Evolutionary conservation across 2,329 filamentous ascomycete genomes (phyloP), one percentile per base, ranked within the genome.

Genomic region (Ophiostoma fasciatum): DNA sequence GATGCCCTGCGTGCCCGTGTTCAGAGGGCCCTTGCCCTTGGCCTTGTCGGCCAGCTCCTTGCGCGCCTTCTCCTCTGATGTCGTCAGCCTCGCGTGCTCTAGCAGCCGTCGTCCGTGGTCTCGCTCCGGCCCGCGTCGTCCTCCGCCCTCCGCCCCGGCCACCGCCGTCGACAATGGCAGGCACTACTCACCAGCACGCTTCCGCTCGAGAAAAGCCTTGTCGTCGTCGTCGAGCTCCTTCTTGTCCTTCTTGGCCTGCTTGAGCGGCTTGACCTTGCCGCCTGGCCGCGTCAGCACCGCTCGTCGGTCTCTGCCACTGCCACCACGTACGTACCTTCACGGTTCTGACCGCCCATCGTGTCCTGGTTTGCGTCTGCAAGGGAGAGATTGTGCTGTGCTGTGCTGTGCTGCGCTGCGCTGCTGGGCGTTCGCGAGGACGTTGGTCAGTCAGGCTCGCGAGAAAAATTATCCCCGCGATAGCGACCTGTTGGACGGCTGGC

Each of bases 161-260:
- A n/a, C n/a, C n/a, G n/a, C n/a, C n/a, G n/a, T n/a, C n/a, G n/a
- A n/a, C n/a, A n/a, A n/a, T n/a, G n/a, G n/a, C n/a, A n/a, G n/a
- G n/a, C 9, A 14, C 9, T 13, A 32, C 77, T 48, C 66, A 93
- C 87, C 83, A 40, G 82, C 82, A 50, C 67, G 74, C 66, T 85
- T 79, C 76, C 85, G 93, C 58, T 80, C 74, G 52, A 75, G 78
- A 69, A 70, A 85, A 6, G 83, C 84, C 55, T 78, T 60, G 46
- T 94, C 85, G 30, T 93, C 84, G 0, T 94, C 85, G 55, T 94
- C 87, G 40, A 87, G 59, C 2, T 94, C 85, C 60, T 78, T 80
- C 54, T 69, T 66, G 36, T 71, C 68, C 71, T 88, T 92, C 77
- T 94, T 94, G 42, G 83, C 67, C 48, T 79, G 72, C 78, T 94